Conservation (phyloP, 2,329 filamentous ascomycete genomes). For the Talaromyces sp. region DNA sequence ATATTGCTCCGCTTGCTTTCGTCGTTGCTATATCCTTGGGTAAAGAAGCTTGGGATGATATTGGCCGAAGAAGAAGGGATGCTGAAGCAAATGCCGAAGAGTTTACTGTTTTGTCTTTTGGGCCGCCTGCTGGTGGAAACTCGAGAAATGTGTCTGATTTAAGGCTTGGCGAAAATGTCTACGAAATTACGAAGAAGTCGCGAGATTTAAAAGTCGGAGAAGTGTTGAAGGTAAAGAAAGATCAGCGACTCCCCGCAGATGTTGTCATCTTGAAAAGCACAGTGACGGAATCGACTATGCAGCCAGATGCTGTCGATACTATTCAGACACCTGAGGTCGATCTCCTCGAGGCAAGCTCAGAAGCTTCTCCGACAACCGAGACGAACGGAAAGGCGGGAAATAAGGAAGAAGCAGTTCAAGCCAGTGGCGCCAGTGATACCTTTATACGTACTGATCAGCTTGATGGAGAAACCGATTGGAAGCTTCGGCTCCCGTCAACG, state of each 20-base stretch:
- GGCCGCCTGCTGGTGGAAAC: conserved; percentile 34
- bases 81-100: conserved; percentile 91
- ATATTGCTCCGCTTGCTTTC: conserved; percentile 86
- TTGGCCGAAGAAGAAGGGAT: conserved; percentile 78
- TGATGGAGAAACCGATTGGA: conserved; percentile 98
- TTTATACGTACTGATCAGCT: conserved; percentile 97
- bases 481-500: conserved; percentile 80
- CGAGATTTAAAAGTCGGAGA: conserved; percentile 90
- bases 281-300: conserved; percentile 50
- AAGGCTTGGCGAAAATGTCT: conserved; percentile 39
- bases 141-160: conserved; percentile 8
- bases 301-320: conserved; percentile 23
- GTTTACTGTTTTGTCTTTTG: conserved; percentile 74
- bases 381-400: conserved; percentile 19
- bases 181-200: conserved; percentile 75
- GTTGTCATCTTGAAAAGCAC: conserved; percentile 87
- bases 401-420: conserved; percentile 29
- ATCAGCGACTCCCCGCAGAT: conserved; percentile 90
- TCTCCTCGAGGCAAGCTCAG: conserved; percentile 27
- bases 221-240: conserved; percentile 86
- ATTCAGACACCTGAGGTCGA: conserved; percentile 25
- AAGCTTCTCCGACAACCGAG: conserved; percentile 19
- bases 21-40: conserved; percentile 89
- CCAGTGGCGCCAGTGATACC: conserved; percentile 65
- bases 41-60: conserved; percentile 94